Evolutionary conservation across 306 rosid genomes (phyloP).

Genomic region (Fragaria iinumae): DNA sequence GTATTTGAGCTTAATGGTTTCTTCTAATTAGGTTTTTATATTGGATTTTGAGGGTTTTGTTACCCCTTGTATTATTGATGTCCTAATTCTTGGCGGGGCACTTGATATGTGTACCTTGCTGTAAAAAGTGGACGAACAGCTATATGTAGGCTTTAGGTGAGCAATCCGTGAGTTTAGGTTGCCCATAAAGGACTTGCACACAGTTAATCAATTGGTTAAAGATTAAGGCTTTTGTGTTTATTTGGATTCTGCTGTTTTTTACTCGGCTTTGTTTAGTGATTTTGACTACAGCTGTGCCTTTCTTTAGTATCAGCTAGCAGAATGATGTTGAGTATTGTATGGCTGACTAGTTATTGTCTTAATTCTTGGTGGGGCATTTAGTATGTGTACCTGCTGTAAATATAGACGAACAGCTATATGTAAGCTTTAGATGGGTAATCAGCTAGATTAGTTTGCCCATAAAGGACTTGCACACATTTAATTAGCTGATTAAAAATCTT

Average conservation of each 20-base stretch:
- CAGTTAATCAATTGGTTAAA: conserved; percentile 25
- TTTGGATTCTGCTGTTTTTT: neutral
- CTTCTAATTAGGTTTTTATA: too few relatives aligned
- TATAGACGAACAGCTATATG: conserved; percentile 57
- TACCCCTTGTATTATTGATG: conserved; percentile 21
- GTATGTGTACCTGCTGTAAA: conserved; percentile 73
- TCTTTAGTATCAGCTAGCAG: neutral
- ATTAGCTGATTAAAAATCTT: neutral
- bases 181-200: conserved; percentile 64
- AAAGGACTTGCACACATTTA: conserved; percentile 55
- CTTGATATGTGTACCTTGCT: conserved; percentile 69
- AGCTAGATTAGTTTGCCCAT: conserved; percentile 45
- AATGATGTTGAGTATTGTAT: neutral
- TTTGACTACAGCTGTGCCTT: neutral
- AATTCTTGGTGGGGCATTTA: conserved; percentile 81
- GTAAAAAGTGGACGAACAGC: conserved; percentile 74
- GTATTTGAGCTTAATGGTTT: neutral
- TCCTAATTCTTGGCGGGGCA: conserved; percentile 91
- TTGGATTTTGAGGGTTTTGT: neutral
- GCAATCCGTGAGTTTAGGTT: conserved; percentile 47
- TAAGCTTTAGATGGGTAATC: conserved; percentile 73
- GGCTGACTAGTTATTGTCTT: conserved; percentile 43
- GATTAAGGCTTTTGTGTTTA: neutral
- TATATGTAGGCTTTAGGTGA: conserved; percentile 74
- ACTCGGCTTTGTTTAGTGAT: neutral